These are phyloP conservation scores for Clavispora asparagi DNA, from an alignment of 805 yeast species.

Conservation along the genomic window DNA sequence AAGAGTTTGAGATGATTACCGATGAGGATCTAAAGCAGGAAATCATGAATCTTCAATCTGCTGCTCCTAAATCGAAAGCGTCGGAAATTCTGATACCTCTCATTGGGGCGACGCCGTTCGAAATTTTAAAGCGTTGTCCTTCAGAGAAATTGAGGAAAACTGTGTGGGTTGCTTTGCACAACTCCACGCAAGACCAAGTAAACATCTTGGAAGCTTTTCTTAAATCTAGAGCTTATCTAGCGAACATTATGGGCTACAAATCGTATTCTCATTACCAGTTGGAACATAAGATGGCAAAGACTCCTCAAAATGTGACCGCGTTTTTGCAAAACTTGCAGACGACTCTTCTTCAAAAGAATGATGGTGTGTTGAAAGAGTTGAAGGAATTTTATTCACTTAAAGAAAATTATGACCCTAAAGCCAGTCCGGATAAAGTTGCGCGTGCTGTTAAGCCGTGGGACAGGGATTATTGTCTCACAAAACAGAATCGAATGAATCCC, in stretches of 20 bases:
- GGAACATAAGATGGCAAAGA: slow-evolving; percentile 84
- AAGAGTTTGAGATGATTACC: slow-evolving; percentile 26
- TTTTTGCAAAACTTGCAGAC: slow-evolving; percentile 60
- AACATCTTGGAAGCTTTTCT: slow-evolving; percentile 53
- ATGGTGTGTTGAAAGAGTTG: slow-evolving; percentile 57
- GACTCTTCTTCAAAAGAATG: slow-evolving; percentile 30
- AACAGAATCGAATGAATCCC: slow-evolving; percentile 15
- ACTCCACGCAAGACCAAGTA: slow-evolving; percentile 61
- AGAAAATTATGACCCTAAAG: slow-evolving; percentile 5
- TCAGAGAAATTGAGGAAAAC: slow-evolving; percentile 53
- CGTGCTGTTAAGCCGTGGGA: slow-evolving; percentile 81
- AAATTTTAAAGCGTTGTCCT: slow-evolving; percentile 55
- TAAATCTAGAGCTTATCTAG: slow-evolving; percentile 61
- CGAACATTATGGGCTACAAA: slow-evolving; percentile 63
- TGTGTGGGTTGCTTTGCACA: slow-evolving; percentile 73
- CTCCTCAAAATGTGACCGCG: slow-evolving; percentile 66
- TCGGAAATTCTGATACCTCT: slow-evolving; percentile 23
- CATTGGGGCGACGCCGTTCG: slow-evolving; percentile 59
- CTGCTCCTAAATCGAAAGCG: slow-evolving; percentile 10
- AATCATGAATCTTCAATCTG: slow-evolving; percentile 23
- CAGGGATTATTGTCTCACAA: slow-evolving; percentile 54
- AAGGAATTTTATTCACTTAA: slow-evolving; percentile 37
- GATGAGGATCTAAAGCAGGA: slow-evolving; percentile 18
- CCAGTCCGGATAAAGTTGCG: slow-evolving; percentile 36
- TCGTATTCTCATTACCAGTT: slow-evolving; percentile 78